Percentiles rank a stretch among this genome's conserved stretches.
These are phyloP conservation scores for Lentinula sp. DNA, from an alignment of 768 basidiomycete genomes.

Conservation along the genomic window DNA sequence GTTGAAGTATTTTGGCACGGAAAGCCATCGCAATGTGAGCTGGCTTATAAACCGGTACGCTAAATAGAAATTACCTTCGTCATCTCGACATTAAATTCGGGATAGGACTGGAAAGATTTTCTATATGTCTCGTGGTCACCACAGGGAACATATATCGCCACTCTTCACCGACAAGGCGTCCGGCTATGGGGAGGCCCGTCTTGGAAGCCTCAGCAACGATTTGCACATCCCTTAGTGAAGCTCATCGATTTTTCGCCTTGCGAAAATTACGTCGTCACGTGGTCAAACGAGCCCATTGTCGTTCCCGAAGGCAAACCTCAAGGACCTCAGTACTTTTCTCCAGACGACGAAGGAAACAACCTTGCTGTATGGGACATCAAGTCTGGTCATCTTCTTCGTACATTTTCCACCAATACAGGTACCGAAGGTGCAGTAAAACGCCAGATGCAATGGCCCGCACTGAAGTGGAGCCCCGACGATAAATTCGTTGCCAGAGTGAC, in stretches of 20 bases:
- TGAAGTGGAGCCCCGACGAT: conserved; percentile 98
- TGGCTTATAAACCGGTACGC: conserved; percentile 74
- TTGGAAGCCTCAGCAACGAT: conserved; percentile 84
- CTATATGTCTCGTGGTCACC: conserved; percentile 97
- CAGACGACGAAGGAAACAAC: conserved; percentile 94
- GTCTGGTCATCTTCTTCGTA: conserved; percentile 85
- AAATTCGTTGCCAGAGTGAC: conserved; percentile 88
- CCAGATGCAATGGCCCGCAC: conserved; percentile 88
- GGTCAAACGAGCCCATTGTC: conserved; percentile 91
- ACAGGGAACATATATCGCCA: conserved; percentile 89
- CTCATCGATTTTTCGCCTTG: conserved; percentile 96
- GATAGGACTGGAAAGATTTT: conserved; percentile 88
- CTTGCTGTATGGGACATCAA: conserved; percentile 99
- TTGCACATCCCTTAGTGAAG: conserved; percentile 93
- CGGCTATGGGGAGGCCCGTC: conserved; percentile 93
- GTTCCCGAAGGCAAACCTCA: conserved; percentile 76
- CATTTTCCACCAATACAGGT: conserved; percentile 67
- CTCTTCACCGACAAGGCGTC: conserved; percentile 92
- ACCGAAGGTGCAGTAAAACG: conserved; percentile 62
- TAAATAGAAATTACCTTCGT: neutral
- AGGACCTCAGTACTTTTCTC: conserved; percentile 81
- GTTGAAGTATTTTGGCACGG: conserved; percentile 92
- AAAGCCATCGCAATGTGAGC: conserved; percentile 79
- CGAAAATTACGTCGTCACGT: conserved; percentile 95
- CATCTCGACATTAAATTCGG: conserved; percentile 9